These are phyloP conservation scores for Parachlorella kessleri DNA, from an alignment of 139 green algal genomes.

Conservation along the genomic window DNA sequence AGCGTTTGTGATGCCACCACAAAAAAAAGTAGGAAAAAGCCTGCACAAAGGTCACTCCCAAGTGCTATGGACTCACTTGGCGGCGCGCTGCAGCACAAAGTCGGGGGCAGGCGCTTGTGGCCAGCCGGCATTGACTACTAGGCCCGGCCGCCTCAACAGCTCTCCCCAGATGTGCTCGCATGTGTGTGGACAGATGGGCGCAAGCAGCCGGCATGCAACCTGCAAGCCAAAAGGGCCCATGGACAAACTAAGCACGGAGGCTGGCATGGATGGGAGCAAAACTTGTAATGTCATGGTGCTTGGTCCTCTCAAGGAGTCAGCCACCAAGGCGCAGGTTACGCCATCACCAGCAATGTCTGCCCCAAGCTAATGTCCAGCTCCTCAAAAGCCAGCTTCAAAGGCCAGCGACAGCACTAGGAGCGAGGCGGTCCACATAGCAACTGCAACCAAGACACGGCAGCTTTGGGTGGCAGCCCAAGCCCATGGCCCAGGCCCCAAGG, in stretches of 20 bases:
- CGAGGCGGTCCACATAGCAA: too few species aligned
- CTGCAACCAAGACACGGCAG: too few species aligned
- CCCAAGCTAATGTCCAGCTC: background rate
- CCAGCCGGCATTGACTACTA: conserved; percentile 81
- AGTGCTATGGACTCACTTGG: too few species aligned
- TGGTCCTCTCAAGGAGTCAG: background rate
- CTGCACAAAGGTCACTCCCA: too few species aligned
- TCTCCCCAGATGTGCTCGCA: conserved; percentile 92
- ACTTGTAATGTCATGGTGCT: background rate
- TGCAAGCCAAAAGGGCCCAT: conserved; percentile 31
- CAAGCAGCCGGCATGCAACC: conserved; percentile 78
- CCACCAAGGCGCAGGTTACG: too few species aligned
- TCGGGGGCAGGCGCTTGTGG: conserved; percentile 69
- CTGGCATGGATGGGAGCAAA: background rate
- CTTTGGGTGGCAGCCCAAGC: too few species aligned
- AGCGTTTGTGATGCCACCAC: too few species aligned
- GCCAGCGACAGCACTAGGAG: background rate
- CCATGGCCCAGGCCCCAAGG: too few species aligned
- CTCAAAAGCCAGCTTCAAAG: background rate
- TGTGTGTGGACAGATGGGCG: conserved; percentile 93
- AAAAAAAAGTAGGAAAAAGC: too few species aligned
- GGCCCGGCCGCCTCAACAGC: conserved; percentile 65
- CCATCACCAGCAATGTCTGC: background rate
- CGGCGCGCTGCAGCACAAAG: conserved; percentile 68
- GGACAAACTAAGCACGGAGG: background rate